Conservation (phyloP, 257 asterid genomes). For the Scutellaria baicalensis region DNA sequence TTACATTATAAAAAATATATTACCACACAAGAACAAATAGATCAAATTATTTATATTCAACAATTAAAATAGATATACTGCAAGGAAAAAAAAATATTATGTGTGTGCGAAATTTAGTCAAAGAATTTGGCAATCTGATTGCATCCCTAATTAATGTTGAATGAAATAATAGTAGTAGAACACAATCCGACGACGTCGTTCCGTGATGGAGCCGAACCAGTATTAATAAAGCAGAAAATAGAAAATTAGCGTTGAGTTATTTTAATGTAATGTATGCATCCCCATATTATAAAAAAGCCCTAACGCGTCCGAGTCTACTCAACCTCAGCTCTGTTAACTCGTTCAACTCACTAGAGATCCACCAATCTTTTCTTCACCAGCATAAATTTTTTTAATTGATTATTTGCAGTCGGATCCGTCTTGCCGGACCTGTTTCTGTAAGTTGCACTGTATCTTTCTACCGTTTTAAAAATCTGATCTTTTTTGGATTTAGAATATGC, state of each 20-base stretch:
- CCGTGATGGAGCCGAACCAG: background rate
- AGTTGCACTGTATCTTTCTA: background rate
- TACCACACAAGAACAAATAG: no score
- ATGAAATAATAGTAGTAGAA: no score
- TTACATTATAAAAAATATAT: no score
- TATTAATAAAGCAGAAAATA: background rate
- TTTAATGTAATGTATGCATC: no score
- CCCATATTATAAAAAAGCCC: no score
- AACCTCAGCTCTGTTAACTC: constrained; percentile 15
- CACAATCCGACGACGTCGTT: background rate
- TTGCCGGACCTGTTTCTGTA: constrained; percentile 13
- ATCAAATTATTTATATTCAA: no score
- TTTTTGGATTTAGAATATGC: background rate
- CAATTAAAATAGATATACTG: no score
- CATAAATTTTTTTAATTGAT: background rate
- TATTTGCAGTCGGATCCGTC: constrained; percentile 14
- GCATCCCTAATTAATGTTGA: no score
- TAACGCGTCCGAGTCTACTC: constrained; percentile 35
- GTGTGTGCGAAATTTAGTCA: no score
- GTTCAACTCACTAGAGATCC: constrained; percentile 26
- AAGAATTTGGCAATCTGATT: no score
- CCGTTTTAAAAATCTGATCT: background rate
- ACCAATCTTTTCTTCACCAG: background rate
- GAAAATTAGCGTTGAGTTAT: background rate
- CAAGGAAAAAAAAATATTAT: no score